A percentile compares a stretch with the other conserved stretches of the same genome.
phyloP scores from a whole-genome alignment of 495 filamentous ascomycete genomes.

The Choiromyces venosus region DNA sequence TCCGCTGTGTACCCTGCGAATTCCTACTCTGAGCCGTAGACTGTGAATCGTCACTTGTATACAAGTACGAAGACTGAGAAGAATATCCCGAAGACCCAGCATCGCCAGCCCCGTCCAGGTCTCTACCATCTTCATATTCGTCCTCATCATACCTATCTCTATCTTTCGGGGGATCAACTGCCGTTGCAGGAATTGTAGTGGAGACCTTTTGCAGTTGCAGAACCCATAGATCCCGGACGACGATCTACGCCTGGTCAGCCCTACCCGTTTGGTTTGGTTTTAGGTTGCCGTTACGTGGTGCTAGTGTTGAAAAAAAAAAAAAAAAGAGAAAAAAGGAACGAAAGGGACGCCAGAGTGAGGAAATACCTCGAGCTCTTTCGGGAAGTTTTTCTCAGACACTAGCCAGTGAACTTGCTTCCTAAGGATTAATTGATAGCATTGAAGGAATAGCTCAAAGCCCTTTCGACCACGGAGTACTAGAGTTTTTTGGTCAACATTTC shows the following conservation, averaged over 20 bases:
- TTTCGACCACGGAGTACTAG: conserved; percentile 42
- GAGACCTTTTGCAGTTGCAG: conserved; percentile 52
- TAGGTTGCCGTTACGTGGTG: neutral
- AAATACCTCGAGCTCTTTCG: conserved; percentile 59
- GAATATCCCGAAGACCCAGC: conserved; percentile 31
- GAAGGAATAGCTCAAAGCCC: conserved; percentile 71
- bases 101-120: conserved; percentile 12
- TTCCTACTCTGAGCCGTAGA: conserved; percentile 22
- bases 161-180: neutral
- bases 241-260: conserved; percentile 39
- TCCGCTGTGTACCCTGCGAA: conserved; percentile 3
- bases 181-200: conserved; percentile 21
- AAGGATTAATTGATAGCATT: conserved; percentile 77
- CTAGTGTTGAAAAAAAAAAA: neutral
- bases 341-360: conserved; percentile 31
- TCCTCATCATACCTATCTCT: conserved; percentile 6
- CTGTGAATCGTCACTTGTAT: conserved; percentile 34
- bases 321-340: neutral
- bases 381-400: conserved; percentile 57
- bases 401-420: conserved; percentile 66
- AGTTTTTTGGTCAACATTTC: neutral
- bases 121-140: conserved; percentile 5
- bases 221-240: conserved; percentile 66
- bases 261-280: neutral
- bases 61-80: conserved; percentile 29